phyloP scores from a whole-genome alignment of 2,329 filamentous ascomycete genomes.

The Trichoderma sp. region DNA sequence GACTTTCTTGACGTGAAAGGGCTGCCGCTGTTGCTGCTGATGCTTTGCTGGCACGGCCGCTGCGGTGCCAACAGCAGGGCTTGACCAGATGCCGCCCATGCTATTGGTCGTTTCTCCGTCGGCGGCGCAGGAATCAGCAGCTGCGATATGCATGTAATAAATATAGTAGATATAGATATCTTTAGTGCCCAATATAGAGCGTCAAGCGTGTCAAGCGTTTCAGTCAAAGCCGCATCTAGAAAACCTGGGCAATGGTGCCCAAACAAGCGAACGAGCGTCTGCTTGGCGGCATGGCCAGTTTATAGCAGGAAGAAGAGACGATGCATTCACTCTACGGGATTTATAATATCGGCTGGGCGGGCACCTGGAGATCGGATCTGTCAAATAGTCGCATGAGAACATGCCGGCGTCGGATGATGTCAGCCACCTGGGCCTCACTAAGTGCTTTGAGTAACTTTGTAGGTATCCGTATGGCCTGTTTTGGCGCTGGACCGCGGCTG shows the following conservation, averaged over 20 bases:
- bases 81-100: conserved; percentile 25
- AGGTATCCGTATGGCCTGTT: not conserved
- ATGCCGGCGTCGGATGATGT: conserved; percentile 26
- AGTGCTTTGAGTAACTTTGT: not conserved
- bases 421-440: not conserved
- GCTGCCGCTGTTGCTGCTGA: conserved; percentile 32
- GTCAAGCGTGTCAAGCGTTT: not conserved
- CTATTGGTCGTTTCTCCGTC: conserved; percentile 4
- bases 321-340: not conserved
- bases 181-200: not conserved
- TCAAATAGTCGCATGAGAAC: conserved; percentile 19
- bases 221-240: not conserved
- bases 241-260: not conserved
- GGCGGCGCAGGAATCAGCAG: not conserved
- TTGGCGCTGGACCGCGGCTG: not conserved
- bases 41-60: conserved; percentile 31
- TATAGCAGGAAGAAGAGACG: not conserved
- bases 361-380: not conserved
- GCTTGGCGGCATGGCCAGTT: not conserved
- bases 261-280: not conserved
- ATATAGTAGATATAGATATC: not conserved
- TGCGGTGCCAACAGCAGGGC: conserved; percentile 36
- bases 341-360: not conserved
- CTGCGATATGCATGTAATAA: not conserved
- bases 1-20: conserved; percentile 61